Evolutionary conservation across 192 early-diverging fungal genomes (phyloP).

Genomic region (Dissophora ornata): DNA sequence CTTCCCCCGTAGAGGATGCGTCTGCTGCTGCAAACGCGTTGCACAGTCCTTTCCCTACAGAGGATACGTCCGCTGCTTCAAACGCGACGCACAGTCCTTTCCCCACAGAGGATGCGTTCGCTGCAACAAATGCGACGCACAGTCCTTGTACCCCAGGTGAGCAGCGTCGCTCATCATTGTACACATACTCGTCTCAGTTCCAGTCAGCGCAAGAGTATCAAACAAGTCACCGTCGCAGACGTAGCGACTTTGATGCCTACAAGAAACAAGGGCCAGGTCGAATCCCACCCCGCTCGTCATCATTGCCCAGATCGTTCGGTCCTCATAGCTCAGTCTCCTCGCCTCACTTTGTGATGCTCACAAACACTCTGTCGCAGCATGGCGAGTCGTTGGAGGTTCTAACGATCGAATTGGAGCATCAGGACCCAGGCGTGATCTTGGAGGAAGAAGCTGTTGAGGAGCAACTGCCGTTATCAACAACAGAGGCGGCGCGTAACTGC

Average conservation of each 20-base stretch:
- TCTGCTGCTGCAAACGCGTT: neutral
- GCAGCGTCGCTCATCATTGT: neutral
- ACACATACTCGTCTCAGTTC: neutral
- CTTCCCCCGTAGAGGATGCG: neutral
- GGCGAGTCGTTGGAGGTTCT: too few species aligned
- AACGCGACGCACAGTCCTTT: too few species aligned
- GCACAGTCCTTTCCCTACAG: too few species aligned
- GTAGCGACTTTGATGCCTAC: neutral
- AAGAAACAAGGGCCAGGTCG: neutral
- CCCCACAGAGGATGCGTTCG: neutral
- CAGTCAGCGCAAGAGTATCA: conserved; percentile 3
- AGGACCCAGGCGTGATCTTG: too few species aligned
- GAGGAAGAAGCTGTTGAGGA: too few species aligned
- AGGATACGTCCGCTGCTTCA: too few species aligned
- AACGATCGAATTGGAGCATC: too few species aligned
- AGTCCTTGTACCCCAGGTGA: neutral
- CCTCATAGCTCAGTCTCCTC: neutral
- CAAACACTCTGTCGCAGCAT: too few species aligned
- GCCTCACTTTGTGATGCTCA: too few species aligned
- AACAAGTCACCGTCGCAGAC: neutral
- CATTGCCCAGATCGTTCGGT: conserved; percentile 10
- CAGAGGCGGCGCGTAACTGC: too few species aligned
- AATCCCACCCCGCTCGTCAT: conserved; percentile 15
- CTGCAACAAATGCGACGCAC: too few species aligned
- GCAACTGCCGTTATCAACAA: too few species aligned